These are phyloP conservation scores for Phytomonas francai DNA, from an alignment of 208 protist genomes.

Conservation along the genomic window DNA sequence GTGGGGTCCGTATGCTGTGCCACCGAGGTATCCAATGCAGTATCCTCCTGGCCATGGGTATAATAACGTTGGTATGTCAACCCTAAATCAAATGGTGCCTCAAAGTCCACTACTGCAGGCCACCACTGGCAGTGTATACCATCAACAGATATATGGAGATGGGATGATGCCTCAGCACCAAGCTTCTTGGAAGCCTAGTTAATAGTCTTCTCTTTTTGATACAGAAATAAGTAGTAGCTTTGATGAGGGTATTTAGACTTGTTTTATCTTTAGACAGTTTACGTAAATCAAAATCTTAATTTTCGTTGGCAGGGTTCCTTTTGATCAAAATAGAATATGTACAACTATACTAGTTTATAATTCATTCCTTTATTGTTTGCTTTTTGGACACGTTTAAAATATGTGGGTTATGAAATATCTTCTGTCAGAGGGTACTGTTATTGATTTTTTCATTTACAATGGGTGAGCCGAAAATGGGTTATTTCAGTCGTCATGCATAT, in stretches of 20 bases:
- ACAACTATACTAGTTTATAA: slow-evolving; percentile 15
- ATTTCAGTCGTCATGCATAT: slow-evolving; percentile 1
- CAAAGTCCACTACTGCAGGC: neutral
- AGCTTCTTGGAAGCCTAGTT: neutral
- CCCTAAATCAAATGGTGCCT: neutral
- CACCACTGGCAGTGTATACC: neutral
- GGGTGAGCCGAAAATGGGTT: neutral
- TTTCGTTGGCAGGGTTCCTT: neutral
- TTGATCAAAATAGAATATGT: slow-evolving; percentile 10
- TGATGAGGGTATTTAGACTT: neutral
- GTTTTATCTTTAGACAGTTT: neutral
- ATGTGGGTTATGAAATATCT: neutral
- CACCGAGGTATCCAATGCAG: neutral
- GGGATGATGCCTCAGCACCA: neutral
- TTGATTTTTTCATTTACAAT: slow-evolving; percentile 8
- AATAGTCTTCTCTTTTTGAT: slow-evolving; percentile 8
- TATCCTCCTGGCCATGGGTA: neutral
- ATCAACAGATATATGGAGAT: neutral
- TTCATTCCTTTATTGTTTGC: neutral
- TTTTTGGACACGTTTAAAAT: neutral
- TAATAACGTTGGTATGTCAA: neutral
- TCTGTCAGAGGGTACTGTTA: neutral
- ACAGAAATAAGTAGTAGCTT: slow-evolving; percentile 23
- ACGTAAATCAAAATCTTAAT: neutral
- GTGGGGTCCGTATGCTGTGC: slow-evolving; percentile 13